Conservation (phyloP, 2,329 filamentous ascomycete genomes). For the Pyrenochaeta sp. region DNA sequence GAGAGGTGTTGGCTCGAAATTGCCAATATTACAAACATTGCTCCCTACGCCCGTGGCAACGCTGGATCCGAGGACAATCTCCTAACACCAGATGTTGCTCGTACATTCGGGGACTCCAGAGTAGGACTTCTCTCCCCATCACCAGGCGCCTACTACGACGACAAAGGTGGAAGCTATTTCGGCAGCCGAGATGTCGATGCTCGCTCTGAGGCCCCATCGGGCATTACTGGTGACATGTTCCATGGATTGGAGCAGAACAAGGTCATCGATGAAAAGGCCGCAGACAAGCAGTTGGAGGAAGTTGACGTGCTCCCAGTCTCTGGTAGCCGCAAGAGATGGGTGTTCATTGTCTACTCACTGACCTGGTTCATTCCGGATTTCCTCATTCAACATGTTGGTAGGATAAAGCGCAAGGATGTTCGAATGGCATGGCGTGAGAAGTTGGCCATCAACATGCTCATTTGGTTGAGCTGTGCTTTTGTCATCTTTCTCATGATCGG, state of each 20-base stretch:
- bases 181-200: slow-evolving; percentile 79
- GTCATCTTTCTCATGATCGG: slow-evolving; percentile 89
- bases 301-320: slow-evolving; percentile 85
- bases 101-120: slow-evolving; percentile 67
- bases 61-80: slow-evolving; percentile 58
- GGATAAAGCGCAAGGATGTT: slow-evolving; percentile 92
- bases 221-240: slow-evolving; percentile 95
- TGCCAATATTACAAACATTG: slow-evolving; percentile 69
- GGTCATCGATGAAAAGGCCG: slow-evolving; percentile 94
- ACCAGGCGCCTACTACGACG: slow-evolving; percentile 72
- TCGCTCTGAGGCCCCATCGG: slow-evolving; percentile 94
- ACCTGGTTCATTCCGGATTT: slow-evolving; percentile 93
- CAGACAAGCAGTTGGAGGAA: slow-evolving; percentile 87
- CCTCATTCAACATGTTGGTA: slow-evolving; percentile 75
- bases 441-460: slow-evolving; percentile 95
- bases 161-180: slow-evolving; percentile 86
- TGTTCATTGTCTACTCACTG: slow-evolving; percentile 81
- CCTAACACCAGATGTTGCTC: slow-evolving; percentile 59
- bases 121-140: slow-evolving; percentile 63
- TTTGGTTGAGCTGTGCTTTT: slow-evolving; percentile 84
- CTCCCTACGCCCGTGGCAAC: slow-evolving; percentile 57
- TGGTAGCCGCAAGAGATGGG: slow-evolving; percentile 86
- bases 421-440: slow-evolving; percentile 96
- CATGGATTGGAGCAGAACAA: slow-evolving; percentile 92
- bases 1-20: slow-evolving; percentile 96